Percentiles rank a stretch among this genome's conserved stretches.
Conservation (phyloP, 192 early-diverging fungal genomes). For the Glomus cerebriforme region DNA sequence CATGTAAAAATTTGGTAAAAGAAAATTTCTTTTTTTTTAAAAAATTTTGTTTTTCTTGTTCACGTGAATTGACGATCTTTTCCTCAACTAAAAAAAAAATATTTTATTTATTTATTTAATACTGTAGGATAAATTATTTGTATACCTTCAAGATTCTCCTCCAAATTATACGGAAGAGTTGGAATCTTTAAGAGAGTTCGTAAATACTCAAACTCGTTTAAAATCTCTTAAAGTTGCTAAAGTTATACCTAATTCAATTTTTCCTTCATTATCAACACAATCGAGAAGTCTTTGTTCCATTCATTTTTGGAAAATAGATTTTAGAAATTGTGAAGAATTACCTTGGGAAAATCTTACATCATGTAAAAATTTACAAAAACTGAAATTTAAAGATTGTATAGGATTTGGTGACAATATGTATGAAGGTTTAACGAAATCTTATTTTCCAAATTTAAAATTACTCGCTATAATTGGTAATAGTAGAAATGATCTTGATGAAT, state of each 20-base stretch:
- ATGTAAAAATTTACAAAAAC: conserved; percentile 16
- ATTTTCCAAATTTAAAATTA: conserved; percentile 7
- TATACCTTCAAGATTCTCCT: background rate
- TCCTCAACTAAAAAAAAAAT: background rate
- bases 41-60: background rate
- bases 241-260: background rate
- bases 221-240: conserved; percentile 12
- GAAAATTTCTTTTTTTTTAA: background rate
- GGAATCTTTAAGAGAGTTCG: conserved; percentile 6
- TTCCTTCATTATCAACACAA: background rate
- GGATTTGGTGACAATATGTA: conserved; percentile 13
- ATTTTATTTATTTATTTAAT: background rate
- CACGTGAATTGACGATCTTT: background rate
- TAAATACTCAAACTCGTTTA: background rate
- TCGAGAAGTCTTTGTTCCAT: background rate
- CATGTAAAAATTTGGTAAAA: conserved; percentile 8
- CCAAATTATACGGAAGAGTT: conserved; percentile 3
- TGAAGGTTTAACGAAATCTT: background rate
- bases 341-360: background rate
- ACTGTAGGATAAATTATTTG: conserved; percentile 13
- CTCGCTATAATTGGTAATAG: conserved; percentile 10
- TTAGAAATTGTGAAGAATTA: background rate
- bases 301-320: background rate
- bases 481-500: background rate
- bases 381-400: conserved; percentile 15